Evolutionary conservation across 2,329 filamentous ascomycete genomes (phyloP).

Genomic region (Aspergillus glaucus): DNA sequence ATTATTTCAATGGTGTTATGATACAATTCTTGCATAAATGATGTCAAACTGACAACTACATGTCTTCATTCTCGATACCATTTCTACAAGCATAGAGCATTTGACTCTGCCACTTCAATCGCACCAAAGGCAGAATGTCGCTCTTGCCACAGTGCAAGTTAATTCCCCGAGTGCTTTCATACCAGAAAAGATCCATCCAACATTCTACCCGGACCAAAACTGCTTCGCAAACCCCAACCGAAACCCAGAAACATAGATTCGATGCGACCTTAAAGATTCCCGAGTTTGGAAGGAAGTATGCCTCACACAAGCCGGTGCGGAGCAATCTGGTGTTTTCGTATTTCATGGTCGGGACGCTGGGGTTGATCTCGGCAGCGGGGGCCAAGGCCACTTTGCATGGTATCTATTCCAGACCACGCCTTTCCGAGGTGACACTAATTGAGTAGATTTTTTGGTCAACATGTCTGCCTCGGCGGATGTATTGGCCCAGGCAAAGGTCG

Average conservation of each 20-base stretch:
- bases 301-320: constrained; percentile 60
- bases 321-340: constrained; percentile 87
- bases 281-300: constrained; percentile 75
- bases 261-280: constrained; percentile 65
- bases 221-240: not conserved
- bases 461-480: constrained; percentile 99
- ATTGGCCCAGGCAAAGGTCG: constrained; percentile 98
- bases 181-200: no score
- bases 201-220: not conserved
- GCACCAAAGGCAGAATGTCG: no score
- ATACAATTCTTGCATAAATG: no score
- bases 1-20: no score
- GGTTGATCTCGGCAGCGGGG: constrained; percentile 81
- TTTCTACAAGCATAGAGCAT: no score
- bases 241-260: not conserved
- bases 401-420: constrained; percentile 48
- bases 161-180: no score
- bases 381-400: constrained; percentile 98
- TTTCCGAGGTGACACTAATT: constrained; percentile 1
- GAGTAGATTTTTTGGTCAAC: constrained; percentile 94
- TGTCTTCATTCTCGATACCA: no score
- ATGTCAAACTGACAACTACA: no score
- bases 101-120: no score
- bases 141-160: no score
- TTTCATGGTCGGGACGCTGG: constrained; percentile 97